Base-by-base conservation (phyloP, 495 filamentous ascomycete genomes). In the Lichenothelia convexa region DNA sequence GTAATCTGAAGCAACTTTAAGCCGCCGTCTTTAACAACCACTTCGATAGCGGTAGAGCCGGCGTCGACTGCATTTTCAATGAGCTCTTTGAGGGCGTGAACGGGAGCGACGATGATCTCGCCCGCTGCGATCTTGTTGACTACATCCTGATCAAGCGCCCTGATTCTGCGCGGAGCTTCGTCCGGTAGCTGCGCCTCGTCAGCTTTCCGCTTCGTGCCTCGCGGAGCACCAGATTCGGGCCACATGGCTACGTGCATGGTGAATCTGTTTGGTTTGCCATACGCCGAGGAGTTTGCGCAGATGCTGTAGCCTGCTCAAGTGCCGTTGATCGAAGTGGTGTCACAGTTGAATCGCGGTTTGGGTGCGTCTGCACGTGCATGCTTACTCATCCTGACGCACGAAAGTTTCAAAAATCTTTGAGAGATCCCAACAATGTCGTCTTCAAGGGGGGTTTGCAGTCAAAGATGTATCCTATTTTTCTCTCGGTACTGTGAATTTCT, bases 111-210 rank as follows among this genome's bases (percentile, higher is more conserved):
- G 35, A 99, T 95, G 42, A 95, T 99, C 53, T 99, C 91, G 12
- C 91, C 91, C n/a, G 91, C 91, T 5, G 91, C 91, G 46, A 99
- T 99, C 59, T 94, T 95, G 61, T 95, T 95, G 39, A 95, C 82
- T 27, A 99, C 91, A 64, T 93, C 84, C 49, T 80, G 78, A 52
- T 93, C 80, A 13, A 99, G 71, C 19, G 85, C 77, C 81, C 93
- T 74, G 50, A 87, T 87, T 26, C 76, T 67, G 41, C 73, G 77
- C 11, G 76, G 75, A 33, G 63, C 63, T 21, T 55, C 45, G 5
- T 49, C 36, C 30, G 49, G 40, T 30, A 47, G 39, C n/a, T 51
- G 48, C 23, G 48, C 35, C 7, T 70, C 65, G 30, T 70, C 66
- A 4, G 66, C 69, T 34, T 76, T 67, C 32, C 78, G 61, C 54